Evolutionary conservation across 2,329 filamentous ascomycete species (phyloP).

Genomic region (Cercospora zeina): DNA sequence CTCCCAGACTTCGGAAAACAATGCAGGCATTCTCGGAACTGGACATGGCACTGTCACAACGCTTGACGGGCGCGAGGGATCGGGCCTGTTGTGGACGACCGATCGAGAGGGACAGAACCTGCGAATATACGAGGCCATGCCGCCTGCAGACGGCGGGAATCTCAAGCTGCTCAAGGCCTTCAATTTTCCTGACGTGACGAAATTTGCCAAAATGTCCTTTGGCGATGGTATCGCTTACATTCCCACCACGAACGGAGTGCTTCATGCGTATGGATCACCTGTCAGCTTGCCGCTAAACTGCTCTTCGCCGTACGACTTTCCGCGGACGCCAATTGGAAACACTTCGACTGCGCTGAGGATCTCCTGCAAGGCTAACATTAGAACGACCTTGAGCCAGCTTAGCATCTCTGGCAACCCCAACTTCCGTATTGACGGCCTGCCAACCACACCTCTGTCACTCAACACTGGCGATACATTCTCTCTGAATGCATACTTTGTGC

Average conservation of each 20-base stretch:
- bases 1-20: constrained; percentile 12
- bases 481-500: constrained; percentile 16
- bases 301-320: constrained; percentile 14
- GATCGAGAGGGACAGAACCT: constrained; percentile 16
- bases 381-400: constrained; percentile 10
- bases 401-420: constrained; percentile 17
- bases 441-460: constrained; percentile 10
- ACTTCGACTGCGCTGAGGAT: constrained; percentile 7
- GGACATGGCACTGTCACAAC: constrained; percentile 18
- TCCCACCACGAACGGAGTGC: constrained; percentile 8
- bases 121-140: constrained; percentile 19
- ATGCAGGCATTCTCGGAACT: constrained; percentile 12
- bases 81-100: constrained; percentile 13
- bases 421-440: constrained; percentile 9
- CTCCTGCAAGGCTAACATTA: constrained; percentile 14
- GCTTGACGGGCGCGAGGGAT: constrained; percentile 13
- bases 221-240: constrained; percentile 15
- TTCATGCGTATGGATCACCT: constrained; percentile 16
- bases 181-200: constrained; percentile 12
- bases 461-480: constrained; percentile 8
- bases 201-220: constrained; percentile 16
- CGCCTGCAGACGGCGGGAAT: constrained; percentile 1
- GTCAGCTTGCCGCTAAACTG: constrained; percentile 17
- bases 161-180: constrained; percentile 13
- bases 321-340: constrained; percentile 13